Base-by-base conservation (phyloP, 306 rosid genomes). In the Biancaea sappan region DNA sequence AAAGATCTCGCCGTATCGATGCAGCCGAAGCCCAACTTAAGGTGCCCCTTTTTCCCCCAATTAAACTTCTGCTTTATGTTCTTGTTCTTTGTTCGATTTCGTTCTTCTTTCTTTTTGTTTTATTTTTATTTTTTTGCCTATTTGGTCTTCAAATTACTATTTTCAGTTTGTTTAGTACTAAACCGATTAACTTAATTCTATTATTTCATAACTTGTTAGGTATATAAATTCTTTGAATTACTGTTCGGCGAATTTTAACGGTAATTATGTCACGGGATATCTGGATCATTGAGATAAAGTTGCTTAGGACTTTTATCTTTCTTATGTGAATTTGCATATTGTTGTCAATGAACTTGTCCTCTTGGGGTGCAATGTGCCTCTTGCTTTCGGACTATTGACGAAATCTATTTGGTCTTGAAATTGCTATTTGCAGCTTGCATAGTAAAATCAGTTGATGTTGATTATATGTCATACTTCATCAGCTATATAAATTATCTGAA, bases 11-110 rank as follows among this genome's bases (percentile, higher is more conserved):
- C 52, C 99, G 96, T 66, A 59, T 88, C 21, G 93, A 91, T 78
- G 99, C 92, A 13, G 89, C 88, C 19, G 81, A 92, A 71, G 99
- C 99, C 51, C 96, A 80, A 77, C 86, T 83, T 56, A 92, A 94
- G 99, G 99, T 94, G 52, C 43, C n/a, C 60, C 66, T 18, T 63
- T 43, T 2, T 3, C 41, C 9, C 10, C 75, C 75, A 56, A 46
- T 47, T 60, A 41, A 9, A 0, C 31, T 28, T 25, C 10, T 28
- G 4, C 2, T 31, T 31, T 4, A 5, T 29, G 38, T 12, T 10
- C 43, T 4, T 21, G 68, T 37, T 43, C n/a, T 43, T 43, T 43
- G 5, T 16, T 43, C 66, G 66, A 18, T 59, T 31, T 32, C 46
- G 22, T 8, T 9, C 57, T 4, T 34, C 13, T n/a, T 25, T 13